phyloP scores from a whole-genome alignment of 2,329 filamentous ascomycete genomes.

The Chlorencoelia australis region DNA sequence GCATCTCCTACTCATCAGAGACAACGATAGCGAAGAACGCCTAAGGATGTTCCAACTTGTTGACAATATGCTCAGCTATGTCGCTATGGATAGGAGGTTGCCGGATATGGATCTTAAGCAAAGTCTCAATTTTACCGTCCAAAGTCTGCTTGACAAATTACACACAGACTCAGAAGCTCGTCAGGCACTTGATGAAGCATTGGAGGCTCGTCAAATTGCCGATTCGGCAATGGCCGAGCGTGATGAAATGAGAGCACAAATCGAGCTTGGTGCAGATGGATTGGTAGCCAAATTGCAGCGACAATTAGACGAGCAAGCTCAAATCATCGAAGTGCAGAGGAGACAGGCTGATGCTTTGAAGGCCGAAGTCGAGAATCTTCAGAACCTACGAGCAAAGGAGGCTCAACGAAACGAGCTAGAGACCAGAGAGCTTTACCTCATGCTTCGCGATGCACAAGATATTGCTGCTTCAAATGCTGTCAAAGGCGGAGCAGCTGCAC shows the following conservation, averaged over 20 bases:
- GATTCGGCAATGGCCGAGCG: constrained; percentile 93
- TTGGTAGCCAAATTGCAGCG: constrained; percentile 86
- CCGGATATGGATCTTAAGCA: constrained; percentile 98
- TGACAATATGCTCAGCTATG: constrained; percentile 97
- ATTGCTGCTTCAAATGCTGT: constrained; percentile 78
- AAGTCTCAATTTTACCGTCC: constrained; percentile 93
- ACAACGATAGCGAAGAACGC: constrained; percentile 85
- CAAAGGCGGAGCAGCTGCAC: constrained; percentile 41
- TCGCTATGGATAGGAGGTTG: constrained; percentile 91
- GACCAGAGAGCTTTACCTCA: constrained; percentile 91
- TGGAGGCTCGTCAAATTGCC: constrained; percentile 84
- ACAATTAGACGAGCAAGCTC: constrained; percentile 85
- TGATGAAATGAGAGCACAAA: constrained; percentile 82
- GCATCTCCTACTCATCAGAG: constrained; percentile 83
- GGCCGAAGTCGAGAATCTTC: constrained; percentile 77
- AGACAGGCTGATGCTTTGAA: constrained; percentile 83
- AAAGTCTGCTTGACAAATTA: constrained; percentile 86
- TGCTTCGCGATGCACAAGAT: constrained; percentile 95
- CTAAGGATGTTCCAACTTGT: constrained; percentile 95
- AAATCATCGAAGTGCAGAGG: constrained; percentile 79
- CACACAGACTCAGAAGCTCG: constrained; percentile 94
- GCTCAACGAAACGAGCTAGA: constrained; percentile 92
- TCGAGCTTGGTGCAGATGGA: constrained; percentile 88
- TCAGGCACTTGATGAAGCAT: constrained; percentile 81
- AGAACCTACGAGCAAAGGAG: constrained; percentile 79